These are phyloP conservation scores for Fonsecaea multimorphosa DNA, from an alignment of 2,329 filamentous ascomycete genomes.

Conservation along the genomic window DNA sequence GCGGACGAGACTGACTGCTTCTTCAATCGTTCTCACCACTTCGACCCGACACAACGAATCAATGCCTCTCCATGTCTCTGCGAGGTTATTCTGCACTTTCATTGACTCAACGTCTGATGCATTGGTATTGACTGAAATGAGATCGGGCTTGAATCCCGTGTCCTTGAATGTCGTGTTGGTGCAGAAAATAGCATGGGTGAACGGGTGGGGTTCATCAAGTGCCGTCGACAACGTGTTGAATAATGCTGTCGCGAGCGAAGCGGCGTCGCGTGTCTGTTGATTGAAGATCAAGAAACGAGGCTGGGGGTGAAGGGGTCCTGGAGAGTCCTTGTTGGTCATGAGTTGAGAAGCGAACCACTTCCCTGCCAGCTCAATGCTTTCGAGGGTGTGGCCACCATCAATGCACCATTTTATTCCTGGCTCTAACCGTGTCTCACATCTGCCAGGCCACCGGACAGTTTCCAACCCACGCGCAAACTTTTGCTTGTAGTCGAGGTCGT, in stretches of 20 bases:
- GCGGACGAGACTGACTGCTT: constrained; percentile 67
- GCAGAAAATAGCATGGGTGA: constrained; percentile 79
- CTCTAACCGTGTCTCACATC: constrained; percentile 73
- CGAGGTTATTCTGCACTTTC: constrained; percentile 71
- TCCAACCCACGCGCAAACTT: constrained; percentile 69
- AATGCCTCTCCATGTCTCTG: constrained; percentile 63
- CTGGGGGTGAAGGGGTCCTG: constrained; percentile 37
- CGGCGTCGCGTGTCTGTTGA: constrained; percentile 83
- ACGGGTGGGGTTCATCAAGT: constrained; percentile 55
- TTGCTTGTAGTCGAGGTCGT: constrained; percentile 13
- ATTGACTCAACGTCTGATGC: constrained; percentile 63
- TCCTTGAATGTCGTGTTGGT: constrained; percentile 73
- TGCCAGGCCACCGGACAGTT: constrained; percentile 71
- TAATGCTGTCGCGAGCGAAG: constrained; percentile 67
- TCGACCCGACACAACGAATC: constrained; percentile 61
- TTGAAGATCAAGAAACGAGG: constrained; percentile 80
- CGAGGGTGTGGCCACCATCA: constrained; percentile 85
- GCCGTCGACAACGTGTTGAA: constrained; percentile 61
- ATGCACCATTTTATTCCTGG: constrained; percentile 73
- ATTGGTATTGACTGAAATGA: constrained; percentile 67
- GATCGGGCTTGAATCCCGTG: constrained; percentile 67
- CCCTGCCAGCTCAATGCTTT: constrained; percentile 78
- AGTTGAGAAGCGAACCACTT: constrained; percentile 72
- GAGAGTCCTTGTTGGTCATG: constrained; percentile 37
- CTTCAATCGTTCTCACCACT: constrained; percentile 70